A percentile compares a stretch with the other conserved stretches of the same genome.
These are phyloP conservation scores for Zasmidium citrigriseum DNA, from an alignment of 2,329 filamentous ascomycete species.

Conservation along the genomic window DNA sequence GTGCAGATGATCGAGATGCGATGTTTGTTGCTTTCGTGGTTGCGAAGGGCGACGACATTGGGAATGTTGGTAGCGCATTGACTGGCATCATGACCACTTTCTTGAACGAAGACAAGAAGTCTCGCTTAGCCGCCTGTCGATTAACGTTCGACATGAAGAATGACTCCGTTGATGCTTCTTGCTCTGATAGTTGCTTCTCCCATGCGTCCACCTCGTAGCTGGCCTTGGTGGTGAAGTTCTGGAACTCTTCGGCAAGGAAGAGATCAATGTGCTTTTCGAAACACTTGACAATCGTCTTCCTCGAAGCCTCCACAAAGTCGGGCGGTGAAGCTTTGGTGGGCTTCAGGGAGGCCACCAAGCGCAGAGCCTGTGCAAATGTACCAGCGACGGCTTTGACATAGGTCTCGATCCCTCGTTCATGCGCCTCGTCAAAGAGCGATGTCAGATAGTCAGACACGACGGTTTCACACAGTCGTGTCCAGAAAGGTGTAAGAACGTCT, in stretches of 20 bases:
- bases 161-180: slow-evolving; percentile 86
- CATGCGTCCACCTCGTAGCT: slow-evolving; percentile 77
- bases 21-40: slow-evolving; percentile 39
- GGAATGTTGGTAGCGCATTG: slow-evolving; percentile 75
- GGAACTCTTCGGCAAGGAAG: slow-evolving; percentile 88
- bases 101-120: slow-evolving; percentile 94
- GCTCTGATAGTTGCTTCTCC: slow-evolving; percentile 89
- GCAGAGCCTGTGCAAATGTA: slow-evolving; percentile 81
- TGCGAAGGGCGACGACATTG: slow-evolving; percentile 48
- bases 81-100: slow-evolving; percentile 99
- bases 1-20: slow-evolving; percentile 17
- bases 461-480: slow-evolving; percentile 81
- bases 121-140: slow-evolving; percentile 90
- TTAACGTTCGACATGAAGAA: slow-evolving; percentile 97
- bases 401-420: slow-evolving; percentile 69
- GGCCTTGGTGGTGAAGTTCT: slow-evolving; percentile 76
- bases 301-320: slow-evolving; percentile 65
- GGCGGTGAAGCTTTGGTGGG: slow-evolving; percentile 64
- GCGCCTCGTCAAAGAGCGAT: slow-evolving; percentile 81
- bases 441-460: slow-evolving; percentile 83
- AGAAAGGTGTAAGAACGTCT: slow-evolving; percentile 72
- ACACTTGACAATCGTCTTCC: slow-evolving; percentile 67
- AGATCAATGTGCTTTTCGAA: slow-evolving; percentile 94
- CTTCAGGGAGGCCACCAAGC: slow-evolving; percentile 71
- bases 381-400: slow-evolving; percentile 87